phyloP scores from a whole-genome alignment of 805 yeast genomes.

The Candida krabiensis region DNA sequence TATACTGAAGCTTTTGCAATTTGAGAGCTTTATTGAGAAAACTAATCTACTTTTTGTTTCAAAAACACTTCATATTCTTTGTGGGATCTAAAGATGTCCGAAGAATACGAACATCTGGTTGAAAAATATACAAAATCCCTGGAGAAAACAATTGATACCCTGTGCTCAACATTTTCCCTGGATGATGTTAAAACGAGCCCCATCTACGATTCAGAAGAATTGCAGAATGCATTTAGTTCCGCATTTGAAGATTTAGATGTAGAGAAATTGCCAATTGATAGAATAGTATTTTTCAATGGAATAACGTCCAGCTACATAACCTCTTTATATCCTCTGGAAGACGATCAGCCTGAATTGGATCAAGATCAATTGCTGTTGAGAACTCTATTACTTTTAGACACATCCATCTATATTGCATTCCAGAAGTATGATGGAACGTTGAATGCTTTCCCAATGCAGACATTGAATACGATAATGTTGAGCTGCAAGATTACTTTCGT shows the following conservation, averaged over 20 bases:
- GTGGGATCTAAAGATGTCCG: neutral
- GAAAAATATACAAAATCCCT: constrained; percentile 6
- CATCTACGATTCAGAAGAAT: constrained; percentile 1
- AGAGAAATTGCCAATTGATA: constrained; percentile 12
- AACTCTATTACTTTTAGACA: constrained; percentile 23
- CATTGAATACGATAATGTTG: constrained; percentile 23
- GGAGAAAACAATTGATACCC: constrained; percentile 2
- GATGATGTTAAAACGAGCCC: constrained; percentile 4
- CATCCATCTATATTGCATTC: constrained; percentile 19
- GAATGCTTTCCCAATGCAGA: constrained; percentile 28
- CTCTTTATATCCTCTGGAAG: neutral
- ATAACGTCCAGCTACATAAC: constrained; percentile 8
- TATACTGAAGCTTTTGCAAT: too few species aligned
- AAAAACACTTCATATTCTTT: too few species aligned
- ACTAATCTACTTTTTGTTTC: too few species aligned
- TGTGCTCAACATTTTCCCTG: neutral
- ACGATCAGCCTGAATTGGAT: constrained; percentile 3
- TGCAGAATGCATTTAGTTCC: constrained; percentile 1
- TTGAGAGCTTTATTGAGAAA: too few species aligned
- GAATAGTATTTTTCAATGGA: constrained; percentile 15
- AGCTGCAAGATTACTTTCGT: constrained; percentile 22
- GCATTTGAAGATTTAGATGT: constrained; percentile 6
- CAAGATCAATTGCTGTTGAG: constrained; percentile 6
- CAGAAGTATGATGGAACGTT: constrained; percentile 7
- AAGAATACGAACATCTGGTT: constrained; percentile 4